Base-by-base conservation (phyloP, 2,329 filamentous ascomycete species). In the Cordyceps fumosorosea region DNA sequence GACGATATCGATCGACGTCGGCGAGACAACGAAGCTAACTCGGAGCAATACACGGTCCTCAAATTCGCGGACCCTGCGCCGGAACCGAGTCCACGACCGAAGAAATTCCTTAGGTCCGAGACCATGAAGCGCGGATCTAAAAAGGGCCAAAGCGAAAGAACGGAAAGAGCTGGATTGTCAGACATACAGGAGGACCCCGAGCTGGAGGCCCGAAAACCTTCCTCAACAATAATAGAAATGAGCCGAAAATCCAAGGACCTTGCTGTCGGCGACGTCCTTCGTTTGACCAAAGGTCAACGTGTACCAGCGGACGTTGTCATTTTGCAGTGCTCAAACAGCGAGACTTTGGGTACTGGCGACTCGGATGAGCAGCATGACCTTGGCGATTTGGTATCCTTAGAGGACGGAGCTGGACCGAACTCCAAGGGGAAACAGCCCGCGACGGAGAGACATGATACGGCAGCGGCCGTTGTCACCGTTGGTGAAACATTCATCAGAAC, bases 401-500 rank as follows among this genome's bases (percentile, higher is more conserved):
- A 77, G 1, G 73, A 74, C 8, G 73, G 76, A 44, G 48, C 66
- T 59, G 65, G 69, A 66, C 58, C 67, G n/a, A 66, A 68, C 42
- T 66, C 68, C 1, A 74, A 76, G 48, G 71, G 71, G 18, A 78
- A 77, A 54, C 69, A 73, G 48, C 72, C 73, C 32, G 69, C 71
- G 50, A 62, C 67, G 47, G 69, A 70, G 12, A 26, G 67, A 2
- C 51, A 62, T 2, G 67, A 69, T 34, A 66, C 69, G 42, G 69
- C 72, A 53, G 65, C 67, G 2, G 74, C 76, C 44, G 73, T 69
- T 54, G 75, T 76, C 20, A 76, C 82, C n/a, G 80, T 81, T 29
- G 92, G 92, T 32, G 96, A 99, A 75, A 93, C 93, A 0, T 99
- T 99, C 70, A 98, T 99, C 71, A 85, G 95, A 64, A 99, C 96